Evolutionary conservation across 2,329 filamentous ascomycete species (phyloP), one percentile per base, ranked within the genome.

Genomic region (Colletotrichum cereale): DNA sequence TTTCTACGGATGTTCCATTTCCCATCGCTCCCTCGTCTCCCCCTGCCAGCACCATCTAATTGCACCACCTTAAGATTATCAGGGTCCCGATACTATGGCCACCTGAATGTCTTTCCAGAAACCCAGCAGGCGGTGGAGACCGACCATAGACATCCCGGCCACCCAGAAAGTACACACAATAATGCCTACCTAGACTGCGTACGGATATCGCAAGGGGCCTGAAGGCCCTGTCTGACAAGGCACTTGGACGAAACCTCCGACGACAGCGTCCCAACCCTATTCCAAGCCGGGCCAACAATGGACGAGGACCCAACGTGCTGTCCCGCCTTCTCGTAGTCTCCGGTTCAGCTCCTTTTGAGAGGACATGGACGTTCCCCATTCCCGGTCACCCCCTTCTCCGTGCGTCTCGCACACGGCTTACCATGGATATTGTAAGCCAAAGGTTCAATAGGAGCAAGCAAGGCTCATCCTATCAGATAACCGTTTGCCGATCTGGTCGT

Each of bases 21-120:
- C 62, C 57, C 57, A 63, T 29, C 42, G 36, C 64, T 63, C 52
- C 44, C 44, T 21, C 36, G 5, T 47, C 57, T 58, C 68, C 64
- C 68, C 68, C 64, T 67, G 64, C 58, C 57, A 11, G n/a, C 64
- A 62, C 62, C 68, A 68, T 71, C 57, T 67, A 71, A 63, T 71
- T 71, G 64, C 64, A 67, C 64, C 68, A 57, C 42, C 64, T 58
- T 68, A 44, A 71, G 53, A 71, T 71, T 68, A 71, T 71, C 68
- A 71, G 68, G 68, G 68, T 68, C 68, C 68, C 58, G 58, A 55
- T 62, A 71, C 68, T 63, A 63, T 68, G 65, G 68, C 68, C 64
- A 71, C 68, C 68, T 71, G 68, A 71, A 71, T 71, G 52, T 68
- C 64, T 52, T 71, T 68, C 64, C 57, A 68, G 68, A 38, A 58